Percentiles rank a stretch among this genome's conserved stretches.
Conservation (phyloP, 1,139 yeast genomes). For the Blastobotrys raffinosifermentans region DNA sequence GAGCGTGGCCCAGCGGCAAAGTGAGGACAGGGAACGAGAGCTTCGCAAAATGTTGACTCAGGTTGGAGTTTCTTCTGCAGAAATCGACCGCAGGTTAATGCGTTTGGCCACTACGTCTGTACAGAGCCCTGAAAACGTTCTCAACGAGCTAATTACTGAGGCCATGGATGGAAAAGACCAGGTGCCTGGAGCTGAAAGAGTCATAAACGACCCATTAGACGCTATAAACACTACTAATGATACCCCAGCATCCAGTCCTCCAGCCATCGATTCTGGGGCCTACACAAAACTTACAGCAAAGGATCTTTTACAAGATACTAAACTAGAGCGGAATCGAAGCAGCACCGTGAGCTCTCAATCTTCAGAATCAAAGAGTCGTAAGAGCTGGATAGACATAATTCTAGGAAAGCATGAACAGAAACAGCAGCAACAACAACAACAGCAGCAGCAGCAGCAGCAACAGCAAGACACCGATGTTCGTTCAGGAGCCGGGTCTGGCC, state of each 20-base stretch:
- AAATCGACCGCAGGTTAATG: constrained; percentile 39
- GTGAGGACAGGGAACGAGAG: constrained; percentile 42
- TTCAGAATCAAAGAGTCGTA: too few relatives aligned
- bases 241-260: background rate
- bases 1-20: constrained; percentile 37
- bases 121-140: constrained; percentile 22
- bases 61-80: constrained; percentile 42
- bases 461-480: too few relatives aligned
- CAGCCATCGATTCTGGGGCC: too few relatives aligned
- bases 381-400: constrained; percentile 1
- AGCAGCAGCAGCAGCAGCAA: too few relatives aligned
- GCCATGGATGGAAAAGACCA: constrained; percentile 21
- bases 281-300: too few relatives aligned
- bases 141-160: constrained; percentile 29
- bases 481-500: background rate
- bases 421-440: too few relatives aligned
- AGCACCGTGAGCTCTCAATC: background rate
- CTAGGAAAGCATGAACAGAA: background rate
- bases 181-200: too few relatives aligned
- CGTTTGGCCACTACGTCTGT: constrained; percentile 23
- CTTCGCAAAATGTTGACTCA: constrained; percentile 40
- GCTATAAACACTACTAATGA: background rate
- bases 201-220: background rate
- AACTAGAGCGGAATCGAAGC: background rate
- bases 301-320: too few relatives aligned